These are phyloP conservation scores for Ligustrum vulgare DNA, from an alignment of 257 asterid genomes.

Conservation along the genomic window DNA sequence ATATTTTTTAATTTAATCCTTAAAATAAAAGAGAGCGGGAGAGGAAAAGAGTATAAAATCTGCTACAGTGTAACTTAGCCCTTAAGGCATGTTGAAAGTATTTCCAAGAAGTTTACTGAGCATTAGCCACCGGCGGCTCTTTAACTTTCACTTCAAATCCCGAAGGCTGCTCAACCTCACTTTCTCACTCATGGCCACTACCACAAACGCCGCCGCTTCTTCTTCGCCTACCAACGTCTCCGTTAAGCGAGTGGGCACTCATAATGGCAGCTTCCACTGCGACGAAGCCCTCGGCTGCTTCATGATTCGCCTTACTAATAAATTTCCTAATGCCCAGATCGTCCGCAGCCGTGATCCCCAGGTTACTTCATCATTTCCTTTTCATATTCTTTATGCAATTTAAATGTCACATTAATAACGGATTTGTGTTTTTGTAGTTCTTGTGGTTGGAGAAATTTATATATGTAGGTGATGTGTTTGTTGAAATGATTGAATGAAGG, in stretches of 20 bases:
- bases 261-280: slow-evolving; percentile 96
- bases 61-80: background rate
- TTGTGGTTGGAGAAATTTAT: background rate
- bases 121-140: slow-evolving; percentile 29
- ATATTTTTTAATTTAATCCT: no score
- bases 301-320: slow-evolving; percentile 83
- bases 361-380: slow-evolving; percentile 27
- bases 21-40: no score
- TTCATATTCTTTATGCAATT: background rate
- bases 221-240: slow-evolving; percentile 17
- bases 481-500: slow-evolving; percentile 54
- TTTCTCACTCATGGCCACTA: slow-evolving; percentile 48
- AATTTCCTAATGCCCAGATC: slow-evolving; percentile 63
- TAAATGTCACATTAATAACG: background rate
- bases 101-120: slow-evolving; percentile 39
- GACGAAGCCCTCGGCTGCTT: slow-evolving; percentile 98
- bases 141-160: slow-evolving; percentile 14
- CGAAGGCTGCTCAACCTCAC: slow-evolving; percentile 10
- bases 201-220: slow-evolving; percentile 22
- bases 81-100: slow-evolving; percentile 43
- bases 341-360: slow-evolving; percentile 88
- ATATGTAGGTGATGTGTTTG: slow-evolving; percentile 49
- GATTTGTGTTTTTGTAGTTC: background rate
- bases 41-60: no score
- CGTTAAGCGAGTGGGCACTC: slow-evolving; percentile 75